phyloP scores from a whole-genome alignment of 2,329 filamentous ascomycete genomes.

The Cercospora sp. region DNA sequence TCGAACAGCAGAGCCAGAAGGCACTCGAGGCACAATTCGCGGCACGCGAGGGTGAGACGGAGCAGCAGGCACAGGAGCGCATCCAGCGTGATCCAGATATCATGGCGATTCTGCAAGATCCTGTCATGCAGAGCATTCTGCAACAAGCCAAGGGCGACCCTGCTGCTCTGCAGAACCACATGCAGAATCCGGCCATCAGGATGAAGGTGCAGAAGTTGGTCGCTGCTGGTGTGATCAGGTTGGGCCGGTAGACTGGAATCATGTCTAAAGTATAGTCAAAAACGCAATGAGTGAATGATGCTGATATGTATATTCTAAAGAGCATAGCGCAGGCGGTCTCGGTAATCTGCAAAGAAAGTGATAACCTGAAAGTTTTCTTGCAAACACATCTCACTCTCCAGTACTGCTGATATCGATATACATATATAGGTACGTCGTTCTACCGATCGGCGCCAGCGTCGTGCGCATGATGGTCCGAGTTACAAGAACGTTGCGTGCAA shows the following conservation, averaged over 20 bases:
- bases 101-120: slow-evolving; percentile 87
- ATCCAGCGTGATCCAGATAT: slow-evolving; percentile 70
- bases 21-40: slow-evolving; percentile 86
- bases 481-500: neutral
- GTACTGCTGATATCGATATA: neutral
- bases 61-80: slow-evolving; percentile 91
- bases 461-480: too few species aligned
- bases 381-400: neutral
- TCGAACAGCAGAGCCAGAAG: slow-evolving; percentile 92
- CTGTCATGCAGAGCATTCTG: slow-evolving; percentile 94
- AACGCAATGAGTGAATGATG: slow-evolving; percentile 9
- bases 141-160: slow-evolving; percentile 96
- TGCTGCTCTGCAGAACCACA: slow-evolving; percentile 90
- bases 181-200: slow-evolving; percentile 84
- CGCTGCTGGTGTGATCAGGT: slow-evolving; percentile 78
- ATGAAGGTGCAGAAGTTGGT: slow-evolving; percentile 94
- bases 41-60: slow-evolving; percentile 81
- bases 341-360: neutral
- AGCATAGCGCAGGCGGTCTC: slow-evolving; percentile 10
- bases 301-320: slow-evolving; percentile 6
- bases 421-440: neutral
- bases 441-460: too few species aligned
- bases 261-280: neutral
- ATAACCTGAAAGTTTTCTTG: neutral
- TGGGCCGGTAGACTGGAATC: slow-evolving; percentile 32